Conservation (phyloP, 2,329 filamentous ascomycete genomes). For the Botrytis cinerea region DNA sequence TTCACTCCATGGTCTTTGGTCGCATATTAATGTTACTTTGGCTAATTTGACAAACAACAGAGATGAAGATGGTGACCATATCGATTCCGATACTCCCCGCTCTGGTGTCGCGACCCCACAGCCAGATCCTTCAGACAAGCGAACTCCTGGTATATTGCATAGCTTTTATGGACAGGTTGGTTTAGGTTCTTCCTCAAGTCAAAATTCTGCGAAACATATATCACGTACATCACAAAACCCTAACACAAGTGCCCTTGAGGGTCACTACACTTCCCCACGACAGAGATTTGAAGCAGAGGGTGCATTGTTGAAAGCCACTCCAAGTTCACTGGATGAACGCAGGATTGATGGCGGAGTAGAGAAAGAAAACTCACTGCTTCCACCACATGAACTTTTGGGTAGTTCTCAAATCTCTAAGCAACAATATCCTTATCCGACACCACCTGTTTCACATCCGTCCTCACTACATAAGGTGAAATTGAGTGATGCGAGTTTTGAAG, state of each 20-base stretch:
- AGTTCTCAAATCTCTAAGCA: conserved; percentile 33
- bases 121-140: conserved; percentile 91
- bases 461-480: conserved; percentile 49
- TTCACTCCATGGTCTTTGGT: conserved; percentile 20
- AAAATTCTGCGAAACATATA: conserved; percentile 37
- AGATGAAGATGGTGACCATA: conserved; percentile 73
- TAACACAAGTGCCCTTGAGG: conserved; percentile 31
- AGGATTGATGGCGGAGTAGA: conserved; percentile 32
- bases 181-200: conserved; percentile 66
- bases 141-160: conserved; percentile 89
- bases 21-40: conserved; percentile 32
- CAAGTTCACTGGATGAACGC: conserved; percentile 36
- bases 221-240: conserved; percentile 31
- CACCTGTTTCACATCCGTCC: conserved; percentile 54
- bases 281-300: conserved; percentile 32
- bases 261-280: conserved; percentile 30
- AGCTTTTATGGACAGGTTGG: conserved; percentile 99
- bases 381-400: conserved; percentile 34
- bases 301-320: conserved; percentile 34
- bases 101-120: conserved; percentile 91
- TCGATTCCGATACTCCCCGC: conserved; percentile 82
- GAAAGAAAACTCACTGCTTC: conserved; percentile 32
- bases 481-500: conserved; percentile 45
- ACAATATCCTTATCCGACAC: conserved; percentile 56
- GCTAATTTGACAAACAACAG: conserved; percentile 37